Evolutionary conservation across 192 early-diverging fungal genomes (phyloP), one percentile per base, ranked within the genome.

Genomic region (Gryganskiella cystojenkinii): DNA sequence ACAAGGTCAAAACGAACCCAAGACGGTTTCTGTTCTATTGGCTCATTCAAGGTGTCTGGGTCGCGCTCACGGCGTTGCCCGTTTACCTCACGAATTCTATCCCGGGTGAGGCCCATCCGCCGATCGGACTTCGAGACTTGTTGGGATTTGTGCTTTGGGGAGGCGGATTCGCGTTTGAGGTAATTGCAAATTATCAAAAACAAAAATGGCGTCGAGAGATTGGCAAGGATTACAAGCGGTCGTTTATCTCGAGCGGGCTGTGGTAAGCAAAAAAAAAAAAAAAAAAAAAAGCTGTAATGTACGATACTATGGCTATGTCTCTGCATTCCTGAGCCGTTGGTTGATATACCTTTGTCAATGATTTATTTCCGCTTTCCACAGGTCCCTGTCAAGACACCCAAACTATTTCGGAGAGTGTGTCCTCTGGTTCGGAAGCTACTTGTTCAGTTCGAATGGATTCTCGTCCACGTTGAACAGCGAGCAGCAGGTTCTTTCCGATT

Each of bases 371-470:
- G n/a, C n/a, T n/a, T n/a, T n/a, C n/a, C n/a, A 40, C 37, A 80
- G 78, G 74, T 78, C 74, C 8, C 22, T 81, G 33, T 80, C 80
- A 8, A 25, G 79, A 20, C 79, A 84, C 45, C 80, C 80, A 27
- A 81, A 81, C 15, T 81, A 81, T 40, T 81, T 81, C 65, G 80
- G 80, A 30, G 80, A 81, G 25, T 74, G 71, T 27, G 25, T 76
- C 3, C 42, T 81, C n/a, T 81, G 80, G 80, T 49, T 60, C 20
- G 70, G 65, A 47, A 74, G 76, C 46, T 68, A 63, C 3, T 19
- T 68, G 10, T 14, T 78, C 28, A 28, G 66, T 9, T 63, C 74
- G 4, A 64, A 49, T 20, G 66, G 53, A 11, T 78, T 64, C 14
- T 31, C 34, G 56, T 24, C 37, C 31, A 65, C 55, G 3, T 28